These are phyloP conservation scores for Beauveria australis DNA, from an alignment of 2,329 filamentous ascomycete genomes.

Conservation along the genomic window DNA sequence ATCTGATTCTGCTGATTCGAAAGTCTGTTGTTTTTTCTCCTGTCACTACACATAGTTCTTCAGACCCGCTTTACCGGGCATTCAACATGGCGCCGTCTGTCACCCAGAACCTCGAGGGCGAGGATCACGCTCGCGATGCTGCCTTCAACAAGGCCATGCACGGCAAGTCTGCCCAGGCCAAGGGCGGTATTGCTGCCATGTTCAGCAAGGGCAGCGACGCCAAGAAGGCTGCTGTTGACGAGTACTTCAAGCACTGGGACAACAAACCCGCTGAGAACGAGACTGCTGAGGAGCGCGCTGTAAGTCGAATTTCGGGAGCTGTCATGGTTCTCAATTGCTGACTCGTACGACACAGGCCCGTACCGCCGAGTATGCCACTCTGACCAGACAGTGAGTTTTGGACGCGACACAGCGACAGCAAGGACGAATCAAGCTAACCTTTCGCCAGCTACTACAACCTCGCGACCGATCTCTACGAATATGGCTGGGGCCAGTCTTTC, in stretches of 20 bases:
- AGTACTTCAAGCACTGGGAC: conserved; percentile 97
- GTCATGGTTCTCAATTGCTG: conserved; percentile 12
- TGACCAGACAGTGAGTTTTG: conserved; percentile 74
- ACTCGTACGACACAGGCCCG: conserved; percentile 47
- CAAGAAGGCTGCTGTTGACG: conserved; percentile 74
- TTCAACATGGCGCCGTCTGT: conserved; percentile 38
- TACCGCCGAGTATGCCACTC: conserved; percentile 80
- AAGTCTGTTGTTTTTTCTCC: neutral
- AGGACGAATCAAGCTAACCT: conserved; percentile 10
- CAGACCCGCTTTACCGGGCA: conserved; percentile 15
- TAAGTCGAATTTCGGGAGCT: conserved; percentile 30
- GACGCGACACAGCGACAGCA: neutral
- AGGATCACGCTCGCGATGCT: conserved; percentile 80
- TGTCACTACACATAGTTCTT: neutral
- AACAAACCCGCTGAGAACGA: conserved; percentile 71
- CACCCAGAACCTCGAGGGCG: conserved; percentile 56
- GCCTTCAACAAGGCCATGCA: conserved; percentile 87
- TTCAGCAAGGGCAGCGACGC: conserved; percentile 68
- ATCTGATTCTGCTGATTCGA: neutral
- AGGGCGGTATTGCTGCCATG: conserved; percentile 74
- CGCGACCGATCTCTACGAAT: conserved; percentile 93
- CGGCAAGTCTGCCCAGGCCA: conserved; percentile 57
- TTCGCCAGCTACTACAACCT: conserved; percentile 79
- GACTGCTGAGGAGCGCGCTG: conserved; percentile 74
- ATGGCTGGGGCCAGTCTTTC: conserved; percentile 93